A percentile compares a stretch with the other conserved stretches of the same genome.
phyloP scores from a whole-genome alignment of 176 grass and related monocot species.

The Carex parvula region DNA sequence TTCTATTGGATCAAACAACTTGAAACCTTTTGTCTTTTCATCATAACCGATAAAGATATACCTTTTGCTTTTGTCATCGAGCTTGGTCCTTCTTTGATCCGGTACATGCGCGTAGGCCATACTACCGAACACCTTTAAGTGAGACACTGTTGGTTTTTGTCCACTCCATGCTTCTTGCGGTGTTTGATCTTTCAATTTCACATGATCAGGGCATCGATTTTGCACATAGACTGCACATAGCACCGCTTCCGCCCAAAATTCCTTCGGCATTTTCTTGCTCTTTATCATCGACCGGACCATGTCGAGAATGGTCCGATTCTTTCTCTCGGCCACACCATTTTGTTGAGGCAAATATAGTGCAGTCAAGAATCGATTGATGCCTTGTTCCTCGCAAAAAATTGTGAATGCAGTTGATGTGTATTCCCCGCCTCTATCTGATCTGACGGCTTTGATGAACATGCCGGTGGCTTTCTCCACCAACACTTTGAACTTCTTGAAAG shows the following conservation, averaged over 20 bases:
- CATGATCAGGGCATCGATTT: background rate
- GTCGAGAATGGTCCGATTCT: background rate
- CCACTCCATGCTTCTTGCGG: too few species aligned
- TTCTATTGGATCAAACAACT: background rate
- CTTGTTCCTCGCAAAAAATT: background rate
- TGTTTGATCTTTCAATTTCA: background rate
- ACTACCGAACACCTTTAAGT: too few species aligned
- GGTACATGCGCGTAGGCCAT: too few species aligned
- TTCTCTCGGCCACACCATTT: conserved; percentile 8
- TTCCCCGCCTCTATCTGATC: background rate
- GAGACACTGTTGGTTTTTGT: too few species aligned
- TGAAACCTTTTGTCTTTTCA: background rate
- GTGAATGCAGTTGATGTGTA: too few species aligned
- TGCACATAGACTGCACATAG: background rate
- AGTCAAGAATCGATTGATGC: background rate
- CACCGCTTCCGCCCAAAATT: background rate
- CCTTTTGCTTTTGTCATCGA: background rate
- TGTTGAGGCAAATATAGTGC: background rate
- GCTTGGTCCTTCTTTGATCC: too few species aligned
- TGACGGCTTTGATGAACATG: background rate
- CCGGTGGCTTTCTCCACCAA: background rate
- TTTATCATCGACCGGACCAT: background rate
- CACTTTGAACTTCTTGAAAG: background rate
- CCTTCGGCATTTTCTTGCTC: background rate
- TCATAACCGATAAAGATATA: background rate